These are phyloP conservation scores for Knufia fluminis DNA, from an alignment of 2,329 filamentous ascomycete genomes.

Conservation along the genomic window DNA sequence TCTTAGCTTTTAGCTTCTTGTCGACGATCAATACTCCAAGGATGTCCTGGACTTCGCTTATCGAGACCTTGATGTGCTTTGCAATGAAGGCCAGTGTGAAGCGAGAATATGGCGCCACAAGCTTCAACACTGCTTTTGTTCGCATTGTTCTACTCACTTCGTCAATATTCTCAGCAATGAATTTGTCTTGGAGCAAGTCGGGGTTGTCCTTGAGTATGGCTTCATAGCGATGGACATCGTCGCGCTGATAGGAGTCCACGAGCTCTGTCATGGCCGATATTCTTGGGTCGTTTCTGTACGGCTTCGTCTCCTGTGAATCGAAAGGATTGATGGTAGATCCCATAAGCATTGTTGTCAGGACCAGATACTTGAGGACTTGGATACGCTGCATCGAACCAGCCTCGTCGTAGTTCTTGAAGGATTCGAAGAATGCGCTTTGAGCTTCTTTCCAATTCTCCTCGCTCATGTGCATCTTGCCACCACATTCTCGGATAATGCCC, in stretches of 20 bases:
- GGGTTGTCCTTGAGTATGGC: constrained; percentile 76
- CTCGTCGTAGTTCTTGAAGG: constrained; percentile 97
- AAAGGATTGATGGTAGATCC: constrained; percentile 98
- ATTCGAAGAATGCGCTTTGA: constrained; percentile 96
- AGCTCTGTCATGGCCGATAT: constrained; percentile 96
- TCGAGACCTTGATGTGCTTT: constrained; percentile 73
- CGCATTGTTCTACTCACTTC: constrained; percentile 98
- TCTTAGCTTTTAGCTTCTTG: constrained; percentile 73
- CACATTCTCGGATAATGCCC: constrained; percentile 97
- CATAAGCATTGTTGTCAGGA: constrained; percentile 97
- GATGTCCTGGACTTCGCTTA: constrained; percentile 86
- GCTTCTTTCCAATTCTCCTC: constrained; percentile 99
- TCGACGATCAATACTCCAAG: constrained; percentile 90
- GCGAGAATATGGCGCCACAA: constrained; percentile 88
- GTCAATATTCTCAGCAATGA: constrained; percentile 98
- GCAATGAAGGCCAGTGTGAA: constrained; percentile 86
- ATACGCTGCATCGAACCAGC: constrained; percentile 92
- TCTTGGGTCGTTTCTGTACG: constrained; percentile 89
- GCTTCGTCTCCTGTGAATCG: constrained; percentile 96
- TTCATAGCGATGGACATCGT: constrained; percentile 89
- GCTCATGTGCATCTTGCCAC: constrained; percentile 99
- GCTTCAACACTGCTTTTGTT: constrained; percentile 85
- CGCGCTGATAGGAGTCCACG: constrained; percentile 90
- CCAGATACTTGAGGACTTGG: constrained; percentile 92
- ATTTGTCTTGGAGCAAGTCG: constrained; percentile 81